Evolutionary conservation across 169 alveolate species (phyloP), one percentile per base, ranked within the genome.

Genomic region (Plasmodium sp.): DNA sequence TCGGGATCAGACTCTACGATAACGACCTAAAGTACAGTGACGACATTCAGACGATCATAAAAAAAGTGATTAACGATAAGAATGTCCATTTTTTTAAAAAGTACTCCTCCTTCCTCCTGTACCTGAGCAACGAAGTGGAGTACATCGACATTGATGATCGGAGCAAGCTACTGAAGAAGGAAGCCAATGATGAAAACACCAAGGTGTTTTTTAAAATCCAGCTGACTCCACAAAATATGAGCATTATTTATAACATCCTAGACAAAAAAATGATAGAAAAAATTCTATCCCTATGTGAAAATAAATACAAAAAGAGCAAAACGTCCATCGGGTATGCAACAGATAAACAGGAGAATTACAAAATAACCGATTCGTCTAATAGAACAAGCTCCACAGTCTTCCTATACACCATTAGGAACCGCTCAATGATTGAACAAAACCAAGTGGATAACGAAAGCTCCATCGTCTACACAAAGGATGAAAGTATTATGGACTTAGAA

Each of bases 271-370:
- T 80, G 56, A 88, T 88, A 39, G 90, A 88, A 88, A 88, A 88
- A 88, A 77, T 88, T 27, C 79, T 88, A 79, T 16, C 90, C 3
- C 27, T 88, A 3, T 88, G 94, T 54, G 82, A 14, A 36, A 88
- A 88, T 79, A 88, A 88, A 88, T 88, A 88, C 71, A 88, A 88
- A 79, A 77, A 81, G 79, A 88, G 94, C 72, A 88, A 88, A 80
- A 88, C 94, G 34, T 77, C 94, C 22, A 41, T 88, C 81, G 94
- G 94, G 33, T 79, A 62, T 88, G 18, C 51, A 62, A 79, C 56
- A 22, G 94, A 88, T 79, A 88, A 88, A 80, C 94, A 88, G 71
- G 94, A 88, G 45, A 56, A 88, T 79, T 88, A 88, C 73, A 88
- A 88, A 88, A 39, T 88, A 7, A 79, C 82, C 0, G 48, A 88